Evolutionary conservation across 2,329 filamentous ascomycete species (phyloP), one percentile per base, ranked within the genome.

Genomic region (Xylariaceae sp.): DNA sequence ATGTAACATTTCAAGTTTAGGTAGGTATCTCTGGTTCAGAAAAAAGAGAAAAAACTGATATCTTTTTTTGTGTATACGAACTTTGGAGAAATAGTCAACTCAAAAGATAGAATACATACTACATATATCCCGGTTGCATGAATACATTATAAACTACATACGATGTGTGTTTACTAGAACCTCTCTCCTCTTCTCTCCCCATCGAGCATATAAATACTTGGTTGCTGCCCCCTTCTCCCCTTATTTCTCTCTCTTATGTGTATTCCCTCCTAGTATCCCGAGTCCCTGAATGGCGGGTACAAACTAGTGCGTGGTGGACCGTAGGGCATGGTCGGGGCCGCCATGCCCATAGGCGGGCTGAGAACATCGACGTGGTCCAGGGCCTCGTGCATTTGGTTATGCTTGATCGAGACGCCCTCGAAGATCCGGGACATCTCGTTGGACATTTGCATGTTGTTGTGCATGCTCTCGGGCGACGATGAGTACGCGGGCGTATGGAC

Each of bases 371-470:
- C 11, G 7, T 64, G 60, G 17, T 61, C 60, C 49, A 66, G 4
- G 6, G 55, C 42, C 39, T 58, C 62, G 35, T 62, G 59, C 34
- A 60, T 5, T 49, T 64, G 62, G 7, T 9, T 30, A 17, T 51
- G 62, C 34, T 69, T 70, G 30, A 65, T 67, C 53, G 70, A 69
- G 49, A 77, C 76, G 1, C 71, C 74, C 59, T 79, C 77, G 53
- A 74, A 79, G 15, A 79, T 76, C 17, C 77, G 76, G 10, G 76
- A 80, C 78, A 85, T 81, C 66, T 85, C 82, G 18, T 66, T 78
- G 57, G 81, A 80, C 44, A 85, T 76, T 64, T 76, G 76, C 34
- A 75, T 64, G 3, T 82, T 81, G 34, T 83, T 84, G 48, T 68
- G 67, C 39, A 63, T 59, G 37, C 54, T 55, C 48, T 62, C 62